These are phyloP conservation scores for Phytophthora pini DNA, from an alignment of 352 stramenopile species.

Conservation along the genomic window DNA sequence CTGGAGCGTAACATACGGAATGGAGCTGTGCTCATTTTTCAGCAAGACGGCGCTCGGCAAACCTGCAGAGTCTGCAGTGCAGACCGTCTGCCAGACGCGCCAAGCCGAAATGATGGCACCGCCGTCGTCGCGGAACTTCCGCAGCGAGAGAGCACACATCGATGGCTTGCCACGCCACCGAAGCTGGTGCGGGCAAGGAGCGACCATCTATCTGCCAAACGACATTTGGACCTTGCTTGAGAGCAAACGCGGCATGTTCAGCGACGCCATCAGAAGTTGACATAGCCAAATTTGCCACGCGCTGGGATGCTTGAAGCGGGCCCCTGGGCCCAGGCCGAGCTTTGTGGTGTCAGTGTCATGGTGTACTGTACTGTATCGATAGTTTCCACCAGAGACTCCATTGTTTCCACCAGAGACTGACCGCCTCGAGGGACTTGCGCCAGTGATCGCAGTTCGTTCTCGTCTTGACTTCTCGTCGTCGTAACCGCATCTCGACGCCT, in stretches of 20 bases:
- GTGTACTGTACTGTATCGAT: no score
- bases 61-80: not conserved
- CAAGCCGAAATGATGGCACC: not conserved
- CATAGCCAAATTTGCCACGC: not conserved
- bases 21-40: slow-evolving; percentile 13
- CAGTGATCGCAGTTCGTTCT: slow-evolving; percentile 7
- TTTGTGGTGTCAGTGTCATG: no score
- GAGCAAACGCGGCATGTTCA: not conserved
- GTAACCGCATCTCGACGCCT: not conserved
- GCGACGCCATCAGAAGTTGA: slow-evolving; percentile 23
- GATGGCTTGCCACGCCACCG: not conserved
- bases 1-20: slow-evolving; percentile 6
- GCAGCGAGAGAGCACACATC: slow-evolving; percentile 6
- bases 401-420: no score
- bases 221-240: slow-evolving; percentile 3
- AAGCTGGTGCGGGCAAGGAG: not conserved
- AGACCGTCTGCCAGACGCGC: not conserved
- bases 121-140: slow-evolving; percentile 1
- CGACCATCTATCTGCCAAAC: not conserved
- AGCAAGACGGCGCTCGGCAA: slow-evolving; percentile 5
- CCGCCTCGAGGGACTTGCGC: slow-evolving; percentile 13
- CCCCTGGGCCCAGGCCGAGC: no score
- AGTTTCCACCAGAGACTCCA: no score
- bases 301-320: not conserved
- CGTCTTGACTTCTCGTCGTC: not conserved